Evolutionary conservation across 2,329 filamentous ascomycete species (phyloP).

Genomic region (Nemania sp.): DNA sequence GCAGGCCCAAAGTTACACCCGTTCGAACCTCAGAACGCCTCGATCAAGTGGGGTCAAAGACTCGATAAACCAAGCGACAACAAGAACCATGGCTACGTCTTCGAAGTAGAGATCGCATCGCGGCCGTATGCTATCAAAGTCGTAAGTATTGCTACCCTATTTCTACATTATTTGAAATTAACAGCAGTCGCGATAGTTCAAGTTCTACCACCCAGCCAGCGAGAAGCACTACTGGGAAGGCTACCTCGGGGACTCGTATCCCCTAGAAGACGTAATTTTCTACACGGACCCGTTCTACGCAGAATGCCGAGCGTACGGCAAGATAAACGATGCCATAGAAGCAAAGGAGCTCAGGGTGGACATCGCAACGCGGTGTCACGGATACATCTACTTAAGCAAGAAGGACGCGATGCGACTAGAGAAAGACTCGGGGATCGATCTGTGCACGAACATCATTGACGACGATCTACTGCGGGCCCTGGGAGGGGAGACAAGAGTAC

Average conservation of each 20-base stretch:
- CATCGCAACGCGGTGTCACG: not conserved
- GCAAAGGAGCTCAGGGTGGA: too few relatives aligned
- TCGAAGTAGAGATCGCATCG: not conserved
- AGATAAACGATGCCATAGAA: not conserved
- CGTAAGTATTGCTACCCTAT: not conserved
- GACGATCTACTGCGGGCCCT: not conserved
- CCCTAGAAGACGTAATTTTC: not conserved
- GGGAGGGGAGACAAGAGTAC: not conserved
- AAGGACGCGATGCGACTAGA: not conserved
- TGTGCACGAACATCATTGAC: not conserved
- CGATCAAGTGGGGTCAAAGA: not conserved
- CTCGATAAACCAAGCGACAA: conserved; percentile 2
- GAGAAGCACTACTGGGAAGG: not conserved
- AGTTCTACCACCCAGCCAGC: not conserved
- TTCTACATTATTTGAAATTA: not conserved
- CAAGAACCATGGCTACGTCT: not conserved
- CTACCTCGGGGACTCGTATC: not conserved
- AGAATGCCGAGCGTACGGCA: conserved; percentile 14
- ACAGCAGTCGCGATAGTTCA: not conserved
- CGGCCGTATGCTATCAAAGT: conserved; percentile 3
- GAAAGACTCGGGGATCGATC: not conserved
- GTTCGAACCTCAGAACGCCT: too few relatives aligned
- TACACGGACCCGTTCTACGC: conserved; percentile 12
- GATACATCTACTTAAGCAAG: not conserved
- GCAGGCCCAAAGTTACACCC: too few relatives aligned